Evolutionary conservation across 2,329 filamentous ascomycete species (phyloP).

Genomic region (Fusarium tjaetaba): DNA sequence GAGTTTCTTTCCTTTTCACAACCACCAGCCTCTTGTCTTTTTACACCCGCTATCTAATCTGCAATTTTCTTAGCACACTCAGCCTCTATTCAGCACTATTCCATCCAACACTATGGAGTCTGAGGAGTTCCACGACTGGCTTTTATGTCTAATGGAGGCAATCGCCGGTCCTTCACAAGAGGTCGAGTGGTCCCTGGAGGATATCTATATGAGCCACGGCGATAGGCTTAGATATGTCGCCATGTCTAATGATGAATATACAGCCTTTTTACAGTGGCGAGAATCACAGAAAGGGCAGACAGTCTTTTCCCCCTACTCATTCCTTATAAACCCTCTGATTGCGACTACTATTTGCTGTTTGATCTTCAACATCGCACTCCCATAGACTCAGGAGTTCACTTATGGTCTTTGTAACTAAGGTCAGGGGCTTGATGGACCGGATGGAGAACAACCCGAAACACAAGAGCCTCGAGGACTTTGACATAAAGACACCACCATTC

Average conservation of each 20-base stretch:
- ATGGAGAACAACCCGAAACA: fast-evolving
- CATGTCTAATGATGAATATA: background rate
- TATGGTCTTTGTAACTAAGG: background rate
- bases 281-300: too few relatives aligned
- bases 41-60: too few relatives aligned
- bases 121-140: background rate
- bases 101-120: background rate
- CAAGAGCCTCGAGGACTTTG: fast-evolving
- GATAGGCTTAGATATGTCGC: background rate
- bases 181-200: background rate
- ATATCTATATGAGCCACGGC: background rate
- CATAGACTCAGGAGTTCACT: background rate
- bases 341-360: background rate
- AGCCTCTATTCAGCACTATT: background rate
- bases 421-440: background rate
- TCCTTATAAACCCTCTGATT: background rate
- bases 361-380: background rate
- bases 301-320: fast-evolving
- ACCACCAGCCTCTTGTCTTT: too few relatives aligned
- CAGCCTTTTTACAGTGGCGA: background rate
- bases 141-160: background rate
- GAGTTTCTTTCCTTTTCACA: background rate
- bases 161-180: fast-evolving
- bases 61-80: too few relatives aligned
- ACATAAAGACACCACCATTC: too few relatives aligned